Base-by-base conservation (phyloP, 1,139 yeast genomes). In the Candida sanyaensis region DNA sequence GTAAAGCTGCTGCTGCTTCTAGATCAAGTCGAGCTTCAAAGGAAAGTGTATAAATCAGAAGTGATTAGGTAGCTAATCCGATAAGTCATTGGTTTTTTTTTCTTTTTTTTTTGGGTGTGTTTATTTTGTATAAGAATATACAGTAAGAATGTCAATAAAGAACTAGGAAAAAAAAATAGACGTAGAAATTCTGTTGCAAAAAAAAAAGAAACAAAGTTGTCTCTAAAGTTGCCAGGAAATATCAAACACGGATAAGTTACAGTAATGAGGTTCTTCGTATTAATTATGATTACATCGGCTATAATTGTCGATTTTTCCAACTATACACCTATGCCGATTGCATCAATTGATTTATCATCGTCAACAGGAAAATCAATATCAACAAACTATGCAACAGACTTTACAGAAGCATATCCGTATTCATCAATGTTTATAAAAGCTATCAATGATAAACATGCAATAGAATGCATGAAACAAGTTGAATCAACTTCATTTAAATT, bases 401-500 rank as follows among this genome's bases (percentile, higher is more conserved):
- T 13, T 5, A 17, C 21, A 17, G 39, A 37, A 21, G 8, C 32
- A 12, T 37, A 31, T 42, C 51, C 52, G 1, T 46, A 44, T 34
- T 46, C 52, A 10, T 13, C 36, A n/a, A 37, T 29, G 26, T 50
- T 44, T 23, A 23, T 36, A 1, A 41, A 46, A 27, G 26, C 47
- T 7, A 44, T 46, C 31, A 45, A 38, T 27, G 26, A 41, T 21
- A 44, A 24, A 23, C 44, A 43, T 28, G 26, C 41, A n/a, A 30
- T 45, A n/a, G 47, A 45, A 38, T 51, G 54, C 31, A 43, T 51
- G 49, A 29, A 45, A 41, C 21, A 42, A 26, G 31, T 34, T 8
- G 48, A 43, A 43, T 32, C 30, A 8, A 37, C 45, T 9, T 33
- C 40, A 21, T 40, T 46, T 23, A 34, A 45, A n/a, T 26, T 37